Evolutionary conservation across 2,329 filamentous ascomycete species (phyloP), one percentile per base, ranked within the genome.

Genomic region (Stachybotrys chartarum): DNA sequence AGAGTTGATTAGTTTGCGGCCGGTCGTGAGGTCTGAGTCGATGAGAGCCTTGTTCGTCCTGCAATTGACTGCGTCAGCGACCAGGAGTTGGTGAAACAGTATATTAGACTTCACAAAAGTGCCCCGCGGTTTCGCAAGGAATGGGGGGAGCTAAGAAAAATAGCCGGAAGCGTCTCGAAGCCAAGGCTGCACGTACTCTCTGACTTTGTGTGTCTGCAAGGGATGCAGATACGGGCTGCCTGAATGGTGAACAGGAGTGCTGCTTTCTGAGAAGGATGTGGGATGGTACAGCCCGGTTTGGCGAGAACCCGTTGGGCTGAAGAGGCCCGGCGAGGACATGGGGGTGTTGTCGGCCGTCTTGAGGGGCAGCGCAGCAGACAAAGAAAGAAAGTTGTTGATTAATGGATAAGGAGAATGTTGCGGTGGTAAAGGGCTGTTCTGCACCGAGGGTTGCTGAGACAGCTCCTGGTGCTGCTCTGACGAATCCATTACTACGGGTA

Each of bases 1-100:
- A 68, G 97, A 89, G 67, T 99, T 99, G 78, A 99, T 96, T 54
- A 92, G 81, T 75, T 99, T 99, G 59, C 94, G 90, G 57, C 94
- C 94, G 6, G 93, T 96, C 59, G 91, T 81, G 54, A 83, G 83
- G 70, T 97, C 91, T 59, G 92, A 86, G 66, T 97, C 93, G 63
- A 97, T 90, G 65, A 92, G 86, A 54, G 90, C 92, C 59, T 92
- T 91, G 72, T 96, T 90, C 10, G 93, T 97, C 74, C 86, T 90
- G 14, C 35, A 45, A 30, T 51, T 57, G 51, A 5, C 30, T 8
- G 12, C 47, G 47, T 55, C 54, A 58, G 54, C 52, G 16, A 47
- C 51, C 63, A 55, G 14, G 35, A 10, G 5, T 10, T 42, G 35
- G 35, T 46, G 5, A 47, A 18, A 24, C n/a, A 39, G 18, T n/a